Conservation (phyloP, 345 rosid genomes). For the Lumnitzera littorea region DNA sequence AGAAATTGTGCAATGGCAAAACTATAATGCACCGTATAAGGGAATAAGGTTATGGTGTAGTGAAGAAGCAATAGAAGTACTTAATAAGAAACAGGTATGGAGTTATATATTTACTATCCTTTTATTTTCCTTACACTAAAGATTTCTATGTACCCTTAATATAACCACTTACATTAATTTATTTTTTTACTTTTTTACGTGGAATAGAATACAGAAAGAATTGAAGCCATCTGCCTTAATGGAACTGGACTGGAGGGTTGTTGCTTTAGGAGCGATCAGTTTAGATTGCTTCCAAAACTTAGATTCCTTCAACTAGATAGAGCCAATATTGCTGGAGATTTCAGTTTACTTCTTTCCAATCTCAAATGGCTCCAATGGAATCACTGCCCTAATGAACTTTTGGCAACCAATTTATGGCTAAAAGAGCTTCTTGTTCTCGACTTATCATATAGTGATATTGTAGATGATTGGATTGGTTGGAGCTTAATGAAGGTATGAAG, state of each 20-base stretch:
- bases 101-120: no score
- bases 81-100: not conserved
- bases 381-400: not conserved
- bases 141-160: no score
- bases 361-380: slow-evolving; percentile 6
- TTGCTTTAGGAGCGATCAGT: not conserved
- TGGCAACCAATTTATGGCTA: slow-evolving; percentile 5
- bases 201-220: not conserved
- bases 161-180: not conserved
- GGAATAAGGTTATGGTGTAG: not conserved
- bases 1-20: not conserved
- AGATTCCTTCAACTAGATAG: not conserved
- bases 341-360: not conserved
- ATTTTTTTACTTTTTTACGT: not conserved
- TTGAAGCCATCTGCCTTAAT: slow-evolving; percentile 5
- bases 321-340: not conserved
- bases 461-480: slow-evolving; percentile 6
- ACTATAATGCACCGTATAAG: not conserved
- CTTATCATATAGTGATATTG: not conserved
- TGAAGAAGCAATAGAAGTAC: not conserved
- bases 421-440: not conserved
- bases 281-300: not conserved
- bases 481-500: slow-evolving; percentile 6
- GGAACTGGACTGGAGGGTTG: no score
- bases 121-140: no score